Conservation (phyloP, 805 yeast genomes). For the Diddensiella santjacobensis region DNA sequence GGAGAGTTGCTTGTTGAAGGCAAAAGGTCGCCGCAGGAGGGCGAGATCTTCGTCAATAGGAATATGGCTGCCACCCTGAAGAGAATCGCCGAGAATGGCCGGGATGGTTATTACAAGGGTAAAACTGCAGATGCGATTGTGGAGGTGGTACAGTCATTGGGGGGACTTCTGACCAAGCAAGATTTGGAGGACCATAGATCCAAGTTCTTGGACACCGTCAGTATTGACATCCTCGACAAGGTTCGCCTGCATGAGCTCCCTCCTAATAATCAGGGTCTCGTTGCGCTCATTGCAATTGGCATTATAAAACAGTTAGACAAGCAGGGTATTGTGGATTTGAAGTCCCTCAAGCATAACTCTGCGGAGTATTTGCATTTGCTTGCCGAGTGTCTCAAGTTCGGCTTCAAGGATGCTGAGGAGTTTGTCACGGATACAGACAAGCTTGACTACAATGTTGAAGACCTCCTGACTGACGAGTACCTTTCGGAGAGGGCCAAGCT, state of each 20-base stretch:
- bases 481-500: slow-evolving; percentile 47
- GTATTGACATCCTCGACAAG: slow-evolving; percentile 44
- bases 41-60: slow-evolving; percentile 53
- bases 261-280: slow-evolving; percentile 79
- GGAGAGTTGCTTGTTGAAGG: slow-evolving; percentile 34
- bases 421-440: slow-evolving; percentile 58
- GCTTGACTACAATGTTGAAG: slow-evolving; percentile 36
- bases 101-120: slow-evolving; percentile 66
- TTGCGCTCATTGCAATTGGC: slow-evolving; percentile 69
- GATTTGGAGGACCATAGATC: slow-evolving; percentile 60
- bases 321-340: slow-evolving; percentile 40
- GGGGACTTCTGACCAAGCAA: slow-evolving; percentile 52
- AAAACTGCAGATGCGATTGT: slow-evolving; percentile 65
- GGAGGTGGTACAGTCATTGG: slow-evolving; percentile 45
- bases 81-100: slow-evolving; percentile 53
- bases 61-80: slow-evolving; percentile 52
- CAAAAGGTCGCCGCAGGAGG: slow-evolving; percentile 50
- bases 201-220: slow-evolving; percentile 62
- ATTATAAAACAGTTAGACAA: slow-evolving; percentile 53
- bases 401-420: slow-evolving; percentile 72
- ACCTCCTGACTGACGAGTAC: slow-evolving; percentile 47
- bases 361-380: slow-evolving; percentile 63
- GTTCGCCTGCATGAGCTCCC: slow-evolving; percentile 74
- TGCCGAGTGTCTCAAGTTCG: slow-evolving; percentile 68
- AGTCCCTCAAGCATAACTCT: slow-evolving; percentile 52